Base-by-base conservation (phyloP, 352 stramenopile species). In the Globisporangium radiosum region DNA sequence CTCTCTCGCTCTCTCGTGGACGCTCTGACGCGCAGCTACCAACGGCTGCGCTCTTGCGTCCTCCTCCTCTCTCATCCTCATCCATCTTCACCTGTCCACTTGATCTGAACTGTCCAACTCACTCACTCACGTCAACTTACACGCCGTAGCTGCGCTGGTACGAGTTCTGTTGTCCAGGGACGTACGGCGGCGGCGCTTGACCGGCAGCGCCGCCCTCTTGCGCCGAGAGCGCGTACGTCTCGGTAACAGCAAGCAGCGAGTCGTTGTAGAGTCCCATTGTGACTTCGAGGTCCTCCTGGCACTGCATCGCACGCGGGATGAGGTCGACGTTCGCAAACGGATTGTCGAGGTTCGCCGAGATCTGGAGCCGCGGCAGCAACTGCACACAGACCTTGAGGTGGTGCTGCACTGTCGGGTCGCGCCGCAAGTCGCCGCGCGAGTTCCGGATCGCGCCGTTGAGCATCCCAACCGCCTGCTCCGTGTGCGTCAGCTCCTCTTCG, bases 261-360 rank as follows among this genome's bases (percentile, higher is more conserved):
- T 93, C 85, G 64, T 95, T 95, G 80, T 95, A 95, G 52, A 93
- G 65, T 48, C 84, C 81, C 79, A 93, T 95, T 4, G 85, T 92
- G 52, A 72, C 91, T 66, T 93, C 85, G 47, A 95, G 59, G 54
- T 93, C 83, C 62, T 95, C 83, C 56, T 93, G 81, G 70, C 81
- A 95, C 71, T 95, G 83, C 85, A 95, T 93, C 57, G 85, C 85
- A 8, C 83, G 85, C 48, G 83, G 83, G 57, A 95, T 95, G 51
- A 95, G 58, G 63, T 95, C 85, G 42, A 92, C 77, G 57, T 93
- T 92, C 15, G 85, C 85, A 52, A 95, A 95, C 59, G 85, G 85
- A 59, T 95, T 95, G 71, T 95, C 85, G 71, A 93, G 42, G 68
- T 92, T 92, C n/a, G 85, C 85, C 57, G 83, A 91, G 69, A 93